Conservation (phyloP, 2,329 filamentous ascomycete species). For the Diaporthe aspalathi region DNA sequence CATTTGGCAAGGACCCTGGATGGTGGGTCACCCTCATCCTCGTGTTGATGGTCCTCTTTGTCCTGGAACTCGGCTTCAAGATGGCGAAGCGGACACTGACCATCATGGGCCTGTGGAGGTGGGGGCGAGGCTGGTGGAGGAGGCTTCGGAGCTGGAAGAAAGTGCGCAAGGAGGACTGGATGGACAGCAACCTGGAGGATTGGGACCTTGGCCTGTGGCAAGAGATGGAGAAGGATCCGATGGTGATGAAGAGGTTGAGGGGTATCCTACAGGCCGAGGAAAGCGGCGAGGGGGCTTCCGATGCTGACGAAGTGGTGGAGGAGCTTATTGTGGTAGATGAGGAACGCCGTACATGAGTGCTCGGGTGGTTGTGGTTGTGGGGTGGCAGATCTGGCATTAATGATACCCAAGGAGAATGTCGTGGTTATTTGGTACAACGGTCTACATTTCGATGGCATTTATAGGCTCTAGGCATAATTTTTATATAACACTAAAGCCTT, state of each 20-base stretch:
- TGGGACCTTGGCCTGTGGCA: constrained; percentile 69
- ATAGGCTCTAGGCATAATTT: not conserved
- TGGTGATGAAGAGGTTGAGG: constrained; percentile 55
- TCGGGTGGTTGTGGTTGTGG: not conserved
- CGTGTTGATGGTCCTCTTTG: constrained; percentile 68
- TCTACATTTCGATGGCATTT: not conserved
- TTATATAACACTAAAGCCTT: not conserved
- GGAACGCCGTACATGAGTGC: not conserved
- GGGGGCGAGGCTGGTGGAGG: constrained; percentile 42
- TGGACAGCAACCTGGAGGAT: constrained; percentile 53
- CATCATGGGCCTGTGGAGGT: constrained; percentile 59
- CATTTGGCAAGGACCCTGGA: constrained; percentile 74
- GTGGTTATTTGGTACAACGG: not conserved
- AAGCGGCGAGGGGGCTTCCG: not conserved
- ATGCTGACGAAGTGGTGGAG: not conserved
- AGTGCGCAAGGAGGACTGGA: constrained; percentile 25
- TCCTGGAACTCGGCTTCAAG: constrained; percentile 73
- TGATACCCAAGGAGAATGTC: not conserved
- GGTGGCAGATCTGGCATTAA: constrained; percentile 6
- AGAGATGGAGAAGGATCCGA: constrained; percentile 65
- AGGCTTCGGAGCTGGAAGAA: constrained; percentile 35
- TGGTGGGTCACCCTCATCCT: constrained; percentile 82
- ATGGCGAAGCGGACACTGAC: constrained; percentile 59
- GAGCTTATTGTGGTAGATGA: constrained; percentile 8
- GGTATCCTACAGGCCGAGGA: constrained; percentile 46